Evolutionary conservation across 768 basidiomycete genomes (phyloP).

Genomic region (Boletellus emodensis): DNA sequence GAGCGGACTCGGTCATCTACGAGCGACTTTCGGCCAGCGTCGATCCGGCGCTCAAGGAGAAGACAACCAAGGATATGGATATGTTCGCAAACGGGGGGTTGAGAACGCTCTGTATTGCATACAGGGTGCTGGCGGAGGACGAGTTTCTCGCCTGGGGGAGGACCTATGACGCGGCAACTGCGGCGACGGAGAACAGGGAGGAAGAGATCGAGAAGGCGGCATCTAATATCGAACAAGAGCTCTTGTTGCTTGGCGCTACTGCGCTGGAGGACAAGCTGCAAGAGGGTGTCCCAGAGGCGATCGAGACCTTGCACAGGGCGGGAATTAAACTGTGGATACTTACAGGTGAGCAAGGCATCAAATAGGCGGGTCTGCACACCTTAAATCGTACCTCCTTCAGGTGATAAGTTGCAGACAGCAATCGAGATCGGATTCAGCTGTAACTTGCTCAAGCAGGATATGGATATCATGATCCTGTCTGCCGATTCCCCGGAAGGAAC

Average conservation of each 20-base stretch:
- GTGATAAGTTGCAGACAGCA: slow-evolving; percentile 96
- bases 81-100: slow-evolving; percentile 89
- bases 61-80: slow-evolving; percentile 87
- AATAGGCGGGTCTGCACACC: background rate
- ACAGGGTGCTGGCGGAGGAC: slow-evolving; percentile 71
- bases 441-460: slow-evolving; percentile 88
- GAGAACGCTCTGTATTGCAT: slow-evolving; percentile 87
- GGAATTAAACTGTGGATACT: slow-evolving; percentile 99
- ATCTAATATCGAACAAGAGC: slow-evolving; percentile 75
- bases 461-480: slow-evolving; percentile 97
- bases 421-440: slow-evolving; percentile 97
- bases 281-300: slow-evolving; percentile 94
- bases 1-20: slow-evolving; percentile 96
- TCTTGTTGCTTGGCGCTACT: slow-evolving; percentile 88
- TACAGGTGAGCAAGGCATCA: slow-evolving; percentile 55
- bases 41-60: slow-evolving; percentile 66
- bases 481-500: slow-evolving; percentile 74
- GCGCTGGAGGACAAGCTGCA: slow-evolving; percentile 97
- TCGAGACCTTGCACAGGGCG: slow-evolving; percentile 84
- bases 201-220: slow-evolving; percentile 89
- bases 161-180: slow-evolving; percentile 78
- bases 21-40: slow-evolving; percentile 75
- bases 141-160: slow-evolving; percentile 81
- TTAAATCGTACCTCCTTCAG: slow-evolving; percentile 32
- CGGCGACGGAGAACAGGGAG: slow-evolving; percentile 74